These are phyloP conservation scores for Hemisphaericaspora subhashii DNA, from an alignment of 1,139 yeast genomes.

Conservation along the genomic window DNA sequence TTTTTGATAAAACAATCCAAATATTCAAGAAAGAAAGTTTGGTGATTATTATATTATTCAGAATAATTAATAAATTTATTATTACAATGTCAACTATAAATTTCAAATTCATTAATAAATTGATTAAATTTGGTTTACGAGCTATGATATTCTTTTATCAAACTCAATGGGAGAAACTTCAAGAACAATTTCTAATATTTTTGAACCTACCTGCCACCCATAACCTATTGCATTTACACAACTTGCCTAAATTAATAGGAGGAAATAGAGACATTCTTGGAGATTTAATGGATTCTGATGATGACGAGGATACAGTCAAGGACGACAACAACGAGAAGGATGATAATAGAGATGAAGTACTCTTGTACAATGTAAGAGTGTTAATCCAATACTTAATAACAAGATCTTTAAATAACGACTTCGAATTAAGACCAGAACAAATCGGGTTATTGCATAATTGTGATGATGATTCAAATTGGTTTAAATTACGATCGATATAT, in stretches of 20 bases:
- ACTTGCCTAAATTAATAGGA: conserved; percentile 13
- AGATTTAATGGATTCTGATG: conserved; percentile 5
- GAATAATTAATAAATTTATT: conserved; percentile 40
- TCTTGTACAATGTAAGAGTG: conserved; percentile 22
- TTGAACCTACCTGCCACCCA: conserved; percentile 29
- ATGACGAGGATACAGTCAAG: conserved; percentile 6
- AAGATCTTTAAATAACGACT: conserved; percentile 17
- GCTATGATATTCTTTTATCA: conserved; percentile 26
- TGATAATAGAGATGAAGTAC: conserved; percentile 9
- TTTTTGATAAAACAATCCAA: conserved; percentile 21
- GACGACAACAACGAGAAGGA: neutral
- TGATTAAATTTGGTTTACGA: conserved; percentile 33
- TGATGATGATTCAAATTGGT: conserved; percentile 25
- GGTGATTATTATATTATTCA: conserved; percentile 26
- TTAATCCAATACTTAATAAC: conserved; percentile 24
- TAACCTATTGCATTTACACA: conserved; percentile 14
- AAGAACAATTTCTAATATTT: conserved; percentile 36
- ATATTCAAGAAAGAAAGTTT: conserved; percentile 24
- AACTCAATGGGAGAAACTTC: conserved; percentile 33
- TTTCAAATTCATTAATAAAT: conserved; percentile 26
- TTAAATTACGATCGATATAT: conserved; percentile 24
- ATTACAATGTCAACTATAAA: conserved; percentile 33
- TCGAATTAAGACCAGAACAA: conserved; percentile 20
- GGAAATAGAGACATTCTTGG: conserved; percentile 8
- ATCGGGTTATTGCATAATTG: conserved; percentile 17